Evolutionary conservation across 768 basidiomycete species (phyloP), one percentile per base, ranked within the genome.

Genomic region (Fomitopsis pulvina): DNA sequence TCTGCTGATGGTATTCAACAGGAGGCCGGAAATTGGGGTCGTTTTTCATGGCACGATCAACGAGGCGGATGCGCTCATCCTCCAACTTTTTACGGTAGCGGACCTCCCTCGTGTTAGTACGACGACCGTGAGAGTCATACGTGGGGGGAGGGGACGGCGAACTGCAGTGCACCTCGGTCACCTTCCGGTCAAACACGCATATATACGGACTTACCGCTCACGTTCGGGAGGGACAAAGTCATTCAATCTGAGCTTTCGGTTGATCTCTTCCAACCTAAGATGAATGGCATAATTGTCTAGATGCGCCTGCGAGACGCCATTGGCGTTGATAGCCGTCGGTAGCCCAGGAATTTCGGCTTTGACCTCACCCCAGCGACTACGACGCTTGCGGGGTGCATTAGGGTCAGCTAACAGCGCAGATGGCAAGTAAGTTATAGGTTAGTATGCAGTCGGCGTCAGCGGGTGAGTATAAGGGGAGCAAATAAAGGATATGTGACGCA

Each of bases 21-120:
- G 96, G 96, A 47, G 96, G 93, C 37, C 89, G 90, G 76, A 95
- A 99, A 64, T 93, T 94, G 16, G 96, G 96, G 62, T 99, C 96
- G 53, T 90, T 89, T 70, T 95, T 95, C 82, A 98, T 87, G 28
- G 94, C 94, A 27, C 87, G 85, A 62, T 98, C 96, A 54, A 98
- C 92, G 45, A 99, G 85, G 52, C 80, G 78, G 63, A 92, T 87
- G 52, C 93, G 92, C 61, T 92, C 90, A 51, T 92, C 90, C 67
- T 92, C 90, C 20, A 92, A 78, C 63, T 93, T 94, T 70, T 95
- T 94, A 55, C 91, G 85, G 71, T 99, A 99, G 48, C 96, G 90
- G 48, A 99, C 91, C 73, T 99, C 96, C 42, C 96, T 90, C 24
- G 93, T 98, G 69, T 99, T 99, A 44, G 94, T 97, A 62, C 96